phyloP scores from a whole-genome alignment of 306 rosid genomes.

The Corylus avellana region DNA sequence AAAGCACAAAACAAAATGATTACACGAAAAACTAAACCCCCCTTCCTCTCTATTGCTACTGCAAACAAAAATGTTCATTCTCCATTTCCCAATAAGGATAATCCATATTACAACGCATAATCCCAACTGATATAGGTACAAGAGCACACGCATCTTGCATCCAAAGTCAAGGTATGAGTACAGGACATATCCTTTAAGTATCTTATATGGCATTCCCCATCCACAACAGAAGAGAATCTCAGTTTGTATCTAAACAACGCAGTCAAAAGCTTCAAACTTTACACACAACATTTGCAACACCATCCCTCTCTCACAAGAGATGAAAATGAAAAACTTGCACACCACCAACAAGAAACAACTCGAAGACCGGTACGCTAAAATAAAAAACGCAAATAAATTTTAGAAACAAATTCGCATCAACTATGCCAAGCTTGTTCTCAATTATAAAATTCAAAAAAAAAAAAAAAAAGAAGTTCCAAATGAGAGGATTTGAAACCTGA shows the following conservation, averaged over 20 bases:
- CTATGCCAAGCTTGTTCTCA: neutral
- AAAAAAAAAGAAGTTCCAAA: neutral
- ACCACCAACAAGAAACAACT: neutral
- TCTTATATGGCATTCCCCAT: too few relatives aligned
- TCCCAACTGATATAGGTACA: neutral
- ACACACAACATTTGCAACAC: neutral
- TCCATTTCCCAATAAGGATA: neutral
- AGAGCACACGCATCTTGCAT: neutral
- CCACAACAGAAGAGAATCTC: too few relatives aligned
- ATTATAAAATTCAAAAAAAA: too few relatives aligned
- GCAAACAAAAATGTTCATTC: neutral
- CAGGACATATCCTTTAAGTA: too few relatives aligned
- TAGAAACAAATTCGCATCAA: neutral
- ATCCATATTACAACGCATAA: neutral
- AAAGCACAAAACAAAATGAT: neutral
- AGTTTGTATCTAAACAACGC: too few relatives aligned
- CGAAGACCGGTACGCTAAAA: too few relatives aligned
- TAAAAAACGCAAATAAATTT: too few relatives aligned
- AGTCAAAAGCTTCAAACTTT: neutral
- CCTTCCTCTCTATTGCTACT: too few relatives aligned
- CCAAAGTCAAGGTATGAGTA: neutral
- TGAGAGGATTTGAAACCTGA: conserved; percentile 52
- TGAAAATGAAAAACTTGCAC: neutral
- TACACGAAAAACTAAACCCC: neutral
- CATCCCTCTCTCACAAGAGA: neutral